Percentiles rank a stretch among this genome's conserved stretches.
phyloP scores from a whole-genome alignment of 1,284 basidiomycete genomes.

The Cryptococcus depauperatus region DNA sequence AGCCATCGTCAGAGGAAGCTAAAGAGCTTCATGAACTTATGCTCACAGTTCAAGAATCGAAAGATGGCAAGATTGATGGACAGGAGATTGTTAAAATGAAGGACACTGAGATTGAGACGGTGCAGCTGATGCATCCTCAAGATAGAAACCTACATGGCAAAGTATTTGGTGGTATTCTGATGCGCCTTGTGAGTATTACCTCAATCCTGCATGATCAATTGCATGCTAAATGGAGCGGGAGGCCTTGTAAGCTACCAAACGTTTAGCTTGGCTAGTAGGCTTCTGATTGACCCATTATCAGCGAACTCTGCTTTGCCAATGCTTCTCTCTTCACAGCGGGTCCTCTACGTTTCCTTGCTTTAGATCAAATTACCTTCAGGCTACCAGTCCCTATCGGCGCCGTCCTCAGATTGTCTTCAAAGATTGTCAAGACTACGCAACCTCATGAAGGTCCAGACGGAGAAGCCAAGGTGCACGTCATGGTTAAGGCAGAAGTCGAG shows the following conservation, averaged over 20 bases:
- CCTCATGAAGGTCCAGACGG: constrained; percentile 28
- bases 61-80: constrained; percentile 23
- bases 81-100: constrained; percentile 38
- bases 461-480: constrained; percentile 53
- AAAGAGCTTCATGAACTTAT: constrained; percentile 60
- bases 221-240: not conserved
- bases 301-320: constrained; percentile 65
- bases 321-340: constrained; percentile 61
- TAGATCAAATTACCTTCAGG: constrained; percentile 69
- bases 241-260: constrained; percentile 19
- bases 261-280: not conserved
- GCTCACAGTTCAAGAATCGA: constrained; percentile 49
- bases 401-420: constrained; percentile 62
- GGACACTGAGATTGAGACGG: constrained; percentile 35
- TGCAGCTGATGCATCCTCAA: constrained; percentile 68
- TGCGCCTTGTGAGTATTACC: constrained; percentile 52
- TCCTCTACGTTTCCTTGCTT: constrained; percentile 62
- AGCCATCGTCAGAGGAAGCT: constrained; percentile 60
- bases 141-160: constrained; percentile 76
- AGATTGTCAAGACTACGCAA: constrained; percentile 48
- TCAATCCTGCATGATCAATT: not conserved
- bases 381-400: constrained; percentile 75
- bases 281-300: constrained; percentile 5
- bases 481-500: constrained; percentile 66
- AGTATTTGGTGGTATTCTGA: constrained; percentile 62